phyloP scores from a whole-genome alignment of 1,284 basidiomycete genomes.

The Lentinula novae-zelandiae region DNA sequence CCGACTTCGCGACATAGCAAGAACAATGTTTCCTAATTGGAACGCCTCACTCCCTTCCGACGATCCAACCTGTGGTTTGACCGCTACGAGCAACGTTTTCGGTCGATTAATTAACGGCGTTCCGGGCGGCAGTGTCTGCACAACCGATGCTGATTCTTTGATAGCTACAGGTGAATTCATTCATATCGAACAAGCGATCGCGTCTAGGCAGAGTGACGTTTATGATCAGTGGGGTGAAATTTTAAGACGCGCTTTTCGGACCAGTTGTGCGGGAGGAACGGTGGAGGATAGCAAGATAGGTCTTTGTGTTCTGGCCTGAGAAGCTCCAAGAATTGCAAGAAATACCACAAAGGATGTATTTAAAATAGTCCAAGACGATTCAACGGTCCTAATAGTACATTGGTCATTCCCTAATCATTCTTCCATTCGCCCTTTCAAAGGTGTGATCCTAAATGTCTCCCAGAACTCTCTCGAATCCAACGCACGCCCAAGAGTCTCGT shows the following conservation, averaged over 20 bases:
- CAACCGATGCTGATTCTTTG: constrained; percentile 20
- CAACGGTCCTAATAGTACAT: not conserved
- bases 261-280: not conserved
- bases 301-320: not conserved
- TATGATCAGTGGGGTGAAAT: constrained; percentile 33
- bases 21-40: constrained; percentile 35
- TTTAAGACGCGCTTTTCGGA: constrained; percentile 27
- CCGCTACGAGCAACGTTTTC: constrained; percentile 40
- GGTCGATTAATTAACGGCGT: constrained; percentile 39
- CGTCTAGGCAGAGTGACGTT: constrained; percentile 18
- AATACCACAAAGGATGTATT: too few relatives aligned
- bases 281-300: not conserved
- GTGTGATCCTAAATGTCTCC: constrained; percentile 34
- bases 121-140: constrained; percentile 28
- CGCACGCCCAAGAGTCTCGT: constrained; percentile 45
- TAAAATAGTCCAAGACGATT: not conserved
- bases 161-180: constrained; percentile 34
- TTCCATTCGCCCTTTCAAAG: constrained; percentile 29
- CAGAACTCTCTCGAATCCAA: constrained; percentile 64
- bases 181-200: constrained; percentile 37
- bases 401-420: not conserved
- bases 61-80: constrained; percentile 30
- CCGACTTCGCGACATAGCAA: constrained; percentile 16
- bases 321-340: not conserved
- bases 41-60: constrained; percentile 35